Evolutionary conservation across 2,329 filamentous ascomycete genomes (phyloP).

Genomic region (Neurospora sp.): DNA sequence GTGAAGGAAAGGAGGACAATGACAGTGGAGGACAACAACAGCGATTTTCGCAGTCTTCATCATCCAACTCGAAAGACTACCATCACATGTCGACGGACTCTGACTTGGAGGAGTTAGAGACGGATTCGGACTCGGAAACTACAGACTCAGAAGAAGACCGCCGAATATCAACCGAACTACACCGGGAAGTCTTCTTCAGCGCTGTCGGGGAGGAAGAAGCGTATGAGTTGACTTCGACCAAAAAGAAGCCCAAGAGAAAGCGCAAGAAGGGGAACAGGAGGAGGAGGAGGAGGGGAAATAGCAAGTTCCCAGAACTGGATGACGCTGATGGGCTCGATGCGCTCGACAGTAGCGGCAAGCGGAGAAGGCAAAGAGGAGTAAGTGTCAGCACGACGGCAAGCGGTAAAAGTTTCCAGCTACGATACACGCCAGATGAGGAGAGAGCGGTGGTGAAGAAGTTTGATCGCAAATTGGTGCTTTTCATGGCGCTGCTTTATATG

Average conservation of each 20-base stretch:
- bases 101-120: neutral
- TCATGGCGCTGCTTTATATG: constrained; percentile 75
- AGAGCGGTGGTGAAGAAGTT: constrained; percentile 60
- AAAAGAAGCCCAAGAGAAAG: neutral
- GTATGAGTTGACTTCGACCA: neutral
- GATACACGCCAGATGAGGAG: constrained; percentile 61
- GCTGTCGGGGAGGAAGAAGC: neutral
- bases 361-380: constrained; percentile 3
- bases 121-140: neutral
- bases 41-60: neutral
- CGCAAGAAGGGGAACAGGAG: neutral
- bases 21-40: neutral
- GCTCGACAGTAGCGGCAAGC: neutral
- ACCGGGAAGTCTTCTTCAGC: neutral
- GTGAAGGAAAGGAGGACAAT: neutral
- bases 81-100: neutral
- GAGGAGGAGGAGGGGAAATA: neutral
- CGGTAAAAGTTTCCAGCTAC: constrained; percentile 13
- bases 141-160: neutral
- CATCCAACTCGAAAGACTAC: neutral
- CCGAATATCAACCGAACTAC: neutral
- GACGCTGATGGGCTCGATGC: neutral
- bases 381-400: constrained; percentile 8
- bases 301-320: neutral
- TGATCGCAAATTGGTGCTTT: constrained; percentile 67